Conservation (phyloP, 306 rosid species). For the Dalbergia cultrata region DNA sequence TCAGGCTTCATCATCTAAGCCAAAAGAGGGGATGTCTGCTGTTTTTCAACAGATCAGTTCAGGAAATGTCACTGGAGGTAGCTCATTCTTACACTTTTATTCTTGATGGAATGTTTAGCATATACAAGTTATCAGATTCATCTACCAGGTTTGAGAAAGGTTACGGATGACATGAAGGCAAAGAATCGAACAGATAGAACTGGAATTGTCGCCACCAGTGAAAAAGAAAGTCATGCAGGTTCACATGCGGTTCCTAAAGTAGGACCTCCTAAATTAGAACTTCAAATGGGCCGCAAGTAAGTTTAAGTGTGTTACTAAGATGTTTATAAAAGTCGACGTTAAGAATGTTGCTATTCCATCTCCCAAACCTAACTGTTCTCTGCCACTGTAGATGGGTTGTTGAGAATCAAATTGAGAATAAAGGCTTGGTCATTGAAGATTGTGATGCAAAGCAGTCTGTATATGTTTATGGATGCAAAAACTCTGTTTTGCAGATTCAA, state of each 20-base stretch:
- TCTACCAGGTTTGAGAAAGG: conserved; percentile 84
- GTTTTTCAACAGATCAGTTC: conserved; percentile 79
- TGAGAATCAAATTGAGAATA: conserved; percentile 92
- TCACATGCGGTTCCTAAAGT: conserved; percentile 67
- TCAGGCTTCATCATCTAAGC: conserved; percentile 84
- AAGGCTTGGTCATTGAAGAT: conserved; percentile 83
- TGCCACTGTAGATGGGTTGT: conserved; percentile 85
- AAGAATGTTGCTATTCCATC: conserved; percentile 21
- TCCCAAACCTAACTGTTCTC: conserved; percentile 28
- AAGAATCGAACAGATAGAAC: conserved; percentile 89
- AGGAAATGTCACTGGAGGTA: conserved; percentile 83
- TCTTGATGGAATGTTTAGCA: conserved; percentile 32
- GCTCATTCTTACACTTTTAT: conserved; percentile 34
- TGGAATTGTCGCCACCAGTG: conserved; percentile 69
- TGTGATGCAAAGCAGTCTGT: conserved; percentile 97
- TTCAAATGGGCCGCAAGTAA: conserved; percentile 99
- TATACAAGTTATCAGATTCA: conserved; percentile 38
- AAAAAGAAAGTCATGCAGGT: conserved; percentile 64
- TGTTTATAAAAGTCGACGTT: conserved; percentile 40
- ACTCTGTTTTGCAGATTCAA: conserved; percentile 91
- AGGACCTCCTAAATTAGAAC: conserved; percentile 94
- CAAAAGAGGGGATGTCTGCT: conserved; percentile 91
- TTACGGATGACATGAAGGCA: conserved; percentile 89
- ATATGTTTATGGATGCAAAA: conserved; percentile 95
- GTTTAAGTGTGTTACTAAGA: conserved; percentile 43